Evolutionary conservation across 148 eudicot species (phyloP).

Genomic region (Limonium bicolor): DNA sequence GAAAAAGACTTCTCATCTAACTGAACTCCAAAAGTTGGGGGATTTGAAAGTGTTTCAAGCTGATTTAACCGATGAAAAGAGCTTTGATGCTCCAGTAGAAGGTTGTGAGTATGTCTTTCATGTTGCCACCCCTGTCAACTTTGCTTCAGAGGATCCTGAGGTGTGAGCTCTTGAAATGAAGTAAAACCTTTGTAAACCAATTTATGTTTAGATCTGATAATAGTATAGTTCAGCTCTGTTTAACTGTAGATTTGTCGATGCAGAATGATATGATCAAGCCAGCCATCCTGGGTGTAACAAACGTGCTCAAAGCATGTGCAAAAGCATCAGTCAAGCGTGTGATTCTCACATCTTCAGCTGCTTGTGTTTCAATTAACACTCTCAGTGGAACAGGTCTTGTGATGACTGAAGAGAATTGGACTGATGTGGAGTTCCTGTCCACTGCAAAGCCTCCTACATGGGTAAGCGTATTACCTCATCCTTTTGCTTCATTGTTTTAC

Average conservation of each 20-base stretch:
- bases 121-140: slow-evolving; percentile 61
- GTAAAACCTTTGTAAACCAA: not conserved
- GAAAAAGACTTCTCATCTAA: slow-evolving; percentile 35
- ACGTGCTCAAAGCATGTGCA: slow-evolving; percentile 33
- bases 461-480: slow-evolving; percentile 17
- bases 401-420: slow-evolving; percentile 42
- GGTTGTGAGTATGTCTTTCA: slow-evolving; percentile 45
- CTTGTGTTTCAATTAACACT: slow-evolving; percentile 38
- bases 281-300: slow-evolving; percentile 37
- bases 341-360: slow-evolving; percentile 57
- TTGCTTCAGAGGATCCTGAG: slow-evolving; percentile 61
- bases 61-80: slow-evolving; percentile 41
- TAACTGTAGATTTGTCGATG: not conserved
- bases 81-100: slow-evolving; percentile 42
- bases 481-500: not conserved
- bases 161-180: slow-evolving; percentile 19
- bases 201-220: not conserved
- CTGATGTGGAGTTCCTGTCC: slow-evolving; percentile 39
- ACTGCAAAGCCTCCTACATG: slow-evolving; percentile 50
- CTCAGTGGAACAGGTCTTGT: slow-evolving; percentile 35
- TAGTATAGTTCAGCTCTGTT: not conserved
- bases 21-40: slow-evolving; percentile 22
- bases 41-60: slow-evolving; percentile 33
- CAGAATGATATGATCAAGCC: slow-evolving; percentile 71
- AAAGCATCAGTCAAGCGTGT: slow-evolving; percentile 49